Percentiles rank a stretch among this genome's conserved stretches.
These are phyloP conservation scores for Ajuga chamaepitys DNA, from an alignment of 257 asterid species.

Conservation along the genomic window DNA sequence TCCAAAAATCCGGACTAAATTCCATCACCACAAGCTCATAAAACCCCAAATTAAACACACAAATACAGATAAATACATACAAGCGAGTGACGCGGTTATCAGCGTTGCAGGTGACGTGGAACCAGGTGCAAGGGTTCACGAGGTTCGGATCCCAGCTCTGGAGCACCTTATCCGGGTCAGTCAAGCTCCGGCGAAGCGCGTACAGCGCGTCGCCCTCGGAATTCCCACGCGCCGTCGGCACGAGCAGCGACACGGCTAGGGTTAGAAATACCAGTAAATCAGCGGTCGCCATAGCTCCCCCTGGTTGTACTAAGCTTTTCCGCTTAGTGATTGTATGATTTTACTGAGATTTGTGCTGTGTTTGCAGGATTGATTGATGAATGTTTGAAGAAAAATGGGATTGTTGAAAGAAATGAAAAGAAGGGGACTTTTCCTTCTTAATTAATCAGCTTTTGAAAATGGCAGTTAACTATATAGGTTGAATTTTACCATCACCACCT, in stretches of 20 bases:
- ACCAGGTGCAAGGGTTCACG: constrained; percentile 84
- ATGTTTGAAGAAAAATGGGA: constrained; percentile 2
- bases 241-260: constrained; percentile 18
- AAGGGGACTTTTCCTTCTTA: neutral
- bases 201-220: constrained; percentile 76
- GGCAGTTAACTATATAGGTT: no score
- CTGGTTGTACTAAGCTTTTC: neutral
- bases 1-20: neutral
- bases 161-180: constrained; percentile 74
- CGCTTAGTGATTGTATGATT: neutral
- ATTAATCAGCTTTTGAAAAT: neutral
- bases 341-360: neutral
- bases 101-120: constrained; percentile 47
- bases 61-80: constrained; percentile 23
- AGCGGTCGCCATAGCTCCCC: constrained; percentile 23
- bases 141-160: constrained; percentile 92
- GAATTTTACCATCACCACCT: no score
- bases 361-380: neutral
- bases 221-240: constrained; percentile 33
- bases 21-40: neutral
- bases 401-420: neutral
- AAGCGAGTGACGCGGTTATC: constrained; percentile 51
- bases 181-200: constrained; percentile 67
- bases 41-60: neutral
- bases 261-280: constrained; percentile 17